Conservation (phyloP, 768 basidiomycete species). For the Lyophyllum shimeji region DNA sequence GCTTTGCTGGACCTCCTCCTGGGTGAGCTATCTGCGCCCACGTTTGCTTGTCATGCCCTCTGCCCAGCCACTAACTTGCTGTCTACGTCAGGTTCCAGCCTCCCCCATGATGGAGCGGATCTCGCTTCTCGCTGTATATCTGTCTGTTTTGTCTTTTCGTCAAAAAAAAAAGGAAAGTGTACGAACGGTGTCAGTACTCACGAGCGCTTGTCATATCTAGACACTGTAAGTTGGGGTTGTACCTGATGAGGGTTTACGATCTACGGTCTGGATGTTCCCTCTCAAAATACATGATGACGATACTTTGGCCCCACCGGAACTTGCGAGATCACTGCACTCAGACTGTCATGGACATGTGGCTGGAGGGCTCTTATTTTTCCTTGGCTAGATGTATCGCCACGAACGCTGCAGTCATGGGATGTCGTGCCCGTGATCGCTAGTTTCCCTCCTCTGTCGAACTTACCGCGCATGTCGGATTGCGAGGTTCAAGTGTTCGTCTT, state of each 20-base stretch:
- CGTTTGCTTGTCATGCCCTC: not conserved
- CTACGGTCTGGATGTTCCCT: not conserved
- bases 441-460: not conserved
- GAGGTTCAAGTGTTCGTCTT: not conserved
- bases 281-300: conserved; percentile 12
- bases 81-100: conserved; percentile 46
- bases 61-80: conserved; percentile 13
- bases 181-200: conserved; percentile 9
- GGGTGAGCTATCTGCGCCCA: conserved; percentile 51
- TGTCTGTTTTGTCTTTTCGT: not conserved
- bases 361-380: not conserved
- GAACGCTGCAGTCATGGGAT: not conserved
- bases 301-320: not conserved
- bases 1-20: conserved; percentile 79
- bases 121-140: not conserved
- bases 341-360: not conserved
- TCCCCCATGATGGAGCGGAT: conserved; percentile 38
- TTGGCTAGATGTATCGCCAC: not conserved
- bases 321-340: conserved; percentile 2
- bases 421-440: not conserved
- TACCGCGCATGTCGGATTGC: not conserved
- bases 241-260: conserved; percentile 9
- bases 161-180: conserved; percentile 16
- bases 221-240: conserved; percentile 16
- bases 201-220: conserved; percentile 9